Base-by-base conservation (phyloP, 2,329 filamentous ascomycete genomes). In the Fonsecaea erecta region DNA sequence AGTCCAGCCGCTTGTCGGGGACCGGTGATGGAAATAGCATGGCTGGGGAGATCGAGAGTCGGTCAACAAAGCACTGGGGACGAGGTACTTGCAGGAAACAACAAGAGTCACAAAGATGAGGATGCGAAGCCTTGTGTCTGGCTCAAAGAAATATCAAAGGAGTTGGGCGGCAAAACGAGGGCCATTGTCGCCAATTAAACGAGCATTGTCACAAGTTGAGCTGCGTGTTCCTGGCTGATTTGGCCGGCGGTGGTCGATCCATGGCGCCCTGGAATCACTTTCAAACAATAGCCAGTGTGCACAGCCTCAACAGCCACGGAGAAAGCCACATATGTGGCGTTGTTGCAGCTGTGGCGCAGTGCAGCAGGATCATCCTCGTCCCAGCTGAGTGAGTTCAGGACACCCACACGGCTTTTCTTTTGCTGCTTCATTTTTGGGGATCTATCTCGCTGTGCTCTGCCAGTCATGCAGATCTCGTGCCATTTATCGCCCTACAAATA, bases 201-300 rank as follows among this genome's bases (percentile, higher is more conserved):
- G 62, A n/a, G 21, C 58, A 60, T 56, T 63, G 62, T 69, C 55
- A 43, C 32, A 63, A 43, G 59, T 58, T 61, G 59, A 46, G 59
- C 52, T 69, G 62, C 65, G 64, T 69, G 65, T 52, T 65, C 54
- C 64, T 67, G 59, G 57, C 64, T 69, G 62, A 62, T 65, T 68
- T 65, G 58, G 48, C 28, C 40, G 24, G 24, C 32, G 46, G 8
- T 35, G 8, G 52, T 37, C 26, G 28, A 60, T 52, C 57, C 30
- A 7, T n/a, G n/a, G 52, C 26, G 52, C 52, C 52, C 21, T 51
- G 46, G 46, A 28, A 30, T 54, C 59, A 35, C 24, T 62, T 46
- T 26, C 40, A 51, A 52, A 57, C 9, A 34, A 46, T 18, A 4
- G 28, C 28, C 28, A 30, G 28, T 30, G n/a, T 21, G 54, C 63